A percentile compares a stretch with the other conserved stretches of the same genome.
Evolutionary conservation across 1,139 yeast genomes (phyloP).

Genomic region (Arxiozyma bovina): DNA sequence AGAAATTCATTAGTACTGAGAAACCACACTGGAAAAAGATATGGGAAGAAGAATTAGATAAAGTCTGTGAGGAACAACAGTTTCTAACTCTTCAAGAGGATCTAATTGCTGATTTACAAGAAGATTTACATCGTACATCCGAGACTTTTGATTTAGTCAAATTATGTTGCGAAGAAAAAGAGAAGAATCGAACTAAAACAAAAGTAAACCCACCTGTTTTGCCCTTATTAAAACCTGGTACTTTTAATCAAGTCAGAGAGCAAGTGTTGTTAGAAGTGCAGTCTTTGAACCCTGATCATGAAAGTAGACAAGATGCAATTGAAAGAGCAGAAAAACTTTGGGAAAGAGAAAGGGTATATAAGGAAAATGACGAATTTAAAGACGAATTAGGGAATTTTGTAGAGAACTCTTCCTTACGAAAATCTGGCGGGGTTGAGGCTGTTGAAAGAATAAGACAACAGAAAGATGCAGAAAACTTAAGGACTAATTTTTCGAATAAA

Average conservation of each 20-base stretch:
- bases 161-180: slow-evolving; percentile 73
- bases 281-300: slow-evolving; percentile 76
- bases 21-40: slow-evolving; percentile 81
- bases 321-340: slow-evolving; percentile 77
- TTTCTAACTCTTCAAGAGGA: slow-evolving; percentile 86
- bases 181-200: slow-evolving; percentile 38
- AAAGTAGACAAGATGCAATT: slow-evolving; percentile 76
- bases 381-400: slow-evolving; percentile 86
- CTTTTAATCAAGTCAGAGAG: slow-evolving; percentile 59
- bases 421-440: slow-evolving; percentile 84
- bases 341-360: slow-evolving; percentile 56
- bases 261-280: slow-evolving; percentile 75
- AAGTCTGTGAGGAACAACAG: slow-evolving; percentile 89
- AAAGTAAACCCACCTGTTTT: slow-evolving; percentile 33
- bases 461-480: slow-evolving; percentile 62
- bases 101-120: slow-evolving; percentile 66
- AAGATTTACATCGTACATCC: slow-evolving; percentile 68
- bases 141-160: slow-evolving; percentile 78
- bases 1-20: slow-evolving; percentile 56
- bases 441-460: slow-evolving; percentile 59
- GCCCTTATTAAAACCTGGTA: slow-evolving; percentile 62
- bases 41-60: slow-evolving; percentile 87
- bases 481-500: slow-evolving; percentile 34
- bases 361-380: slow-evolving; percentile 58
- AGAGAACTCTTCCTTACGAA: slow-evolving; percentile 62